Evolutionary conservation across 2,329 filamentous ascomycete species (phyloP).

Genomic region (Mycosphaerella arachidis): DNA sequence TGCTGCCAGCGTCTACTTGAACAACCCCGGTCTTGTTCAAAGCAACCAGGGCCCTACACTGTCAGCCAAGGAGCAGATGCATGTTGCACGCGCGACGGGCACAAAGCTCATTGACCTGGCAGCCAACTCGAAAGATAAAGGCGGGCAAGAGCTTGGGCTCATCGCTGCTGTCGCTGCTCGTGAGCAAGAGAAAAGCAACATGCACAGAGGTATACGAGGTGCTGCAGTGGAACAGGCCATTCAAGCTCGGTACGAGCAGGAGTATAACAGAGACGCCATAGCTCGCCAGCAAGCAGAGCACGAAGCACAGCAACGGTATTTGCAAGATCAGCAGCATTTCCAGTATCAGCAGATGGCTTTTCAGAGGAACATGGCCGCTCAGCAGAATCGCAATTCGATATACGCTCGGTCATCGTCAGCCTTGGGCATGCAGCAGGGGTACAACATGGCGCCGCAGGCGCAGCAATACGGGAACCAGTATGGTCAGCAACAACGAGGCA

Average conservation of each 20-base stretch:
- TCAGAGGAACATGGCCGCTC: conserved; percentile 13
- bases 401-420: conserved; percentile 5
- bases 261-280: conserved; percentile 33
- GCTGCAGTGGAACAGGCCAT: conserved; percentile 71
- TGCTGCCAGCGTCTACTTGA: conserved; percentile 27
- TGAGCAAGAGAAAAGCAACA: conserved; percentile 70
- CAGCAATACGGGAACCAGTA: not conserved
- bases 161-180: conserved; percentile 75
- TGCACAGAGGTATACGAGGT: conserved; percentile 62
- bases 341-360: conserved; percentile 27
- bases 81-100: conserved; percentile 77
- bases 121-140: conserved; percentile 39
- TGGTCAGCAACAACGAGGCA: not conserved
- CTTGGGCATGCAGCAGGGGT: conserved; percentile 6
- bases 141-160: conserved; percentile 48
- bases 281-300: conserved; percentile 37
- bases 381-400: conserved; percentile 10
- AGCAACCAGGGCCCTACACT: conserved; percentile 55
- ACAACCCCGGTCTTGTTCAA: conserved; percentile 8
- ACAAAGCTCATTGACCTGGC: conserved; percentile 68
- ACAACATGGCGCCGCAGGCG: conserved; percentile 3
- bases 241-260: conserved; percentile 48
- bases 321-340: conserved; percentile 3
- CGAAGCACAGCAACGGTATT: conserved; percentile 34
- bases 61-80: conserved; percentile 84